These are phyloP conservation scores for Meripilus lineatus DNA, from an alignment of 1,284 basidiomycete genomes.

Conservation along the genomic window DNA sequence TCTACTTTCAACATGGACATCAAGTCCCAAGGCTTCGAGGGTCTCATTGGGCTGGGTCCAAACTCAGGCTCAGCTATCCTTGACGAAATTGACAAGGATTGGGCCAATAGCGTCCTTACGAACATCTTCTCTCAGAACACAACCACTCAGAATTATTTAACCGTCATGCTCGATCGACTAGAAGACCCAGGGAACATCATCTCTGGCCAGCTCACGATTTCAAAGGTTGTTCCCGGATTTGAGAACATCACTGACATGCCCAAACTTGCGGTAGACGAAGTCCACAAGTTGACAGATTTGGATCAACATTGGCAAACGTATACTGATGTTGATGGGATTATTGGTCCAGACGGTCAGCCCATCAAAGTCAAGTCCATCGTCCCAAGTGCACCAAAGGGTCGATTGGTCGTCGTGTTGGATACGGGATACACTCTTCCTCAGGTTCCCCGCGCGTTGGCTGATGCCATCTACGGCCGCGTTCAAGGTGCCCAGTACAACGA, in stretches of 20 bases:
- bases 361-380: conserved; percentile 63
- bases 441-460: conserved; percentile 68
- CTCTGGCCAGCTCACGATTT: conserved; percentile 56
- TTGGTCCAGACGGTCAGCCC: conserved; percentile 66
- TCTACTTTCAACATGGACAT: conserved; percentile 64
- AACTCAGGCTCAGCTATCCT: conserved; percentile 64
- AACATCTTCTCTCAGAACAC: conserved; percentile 24
- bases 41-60: conserved; percentile 71
- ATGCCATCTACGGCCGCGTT: conserved; percentile 77
- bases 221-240: conserved; percentile 49
- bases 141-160: conserved; percentile 57
- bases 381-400: conserved; percentile 33
- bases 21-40: conserved; percentile 56
- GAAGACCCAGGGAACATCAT: conserved; percentile 38
- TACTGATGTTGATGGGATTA: conserved; percentile 57
- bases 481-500: conserved; percentile 66
- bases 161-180: conserved; percentile 60
- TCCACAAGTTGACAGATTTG: conserved; percentile 44
- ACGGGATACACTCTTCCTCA: conserved; percentile 68
- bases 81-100: conserved; percentile 43
- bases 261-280: conserved; percentile 62
- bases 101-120: conserved; percentile 51
- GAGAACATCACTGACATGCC: conserved; percentile 59
- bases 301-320: conserved; percentile 79
- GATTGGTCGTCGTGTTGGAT: conserved; percentile 67